Base-by-base conservation (phyloP, 352 stramenopile species). In the Phytophthora pluvialis region DNA sequence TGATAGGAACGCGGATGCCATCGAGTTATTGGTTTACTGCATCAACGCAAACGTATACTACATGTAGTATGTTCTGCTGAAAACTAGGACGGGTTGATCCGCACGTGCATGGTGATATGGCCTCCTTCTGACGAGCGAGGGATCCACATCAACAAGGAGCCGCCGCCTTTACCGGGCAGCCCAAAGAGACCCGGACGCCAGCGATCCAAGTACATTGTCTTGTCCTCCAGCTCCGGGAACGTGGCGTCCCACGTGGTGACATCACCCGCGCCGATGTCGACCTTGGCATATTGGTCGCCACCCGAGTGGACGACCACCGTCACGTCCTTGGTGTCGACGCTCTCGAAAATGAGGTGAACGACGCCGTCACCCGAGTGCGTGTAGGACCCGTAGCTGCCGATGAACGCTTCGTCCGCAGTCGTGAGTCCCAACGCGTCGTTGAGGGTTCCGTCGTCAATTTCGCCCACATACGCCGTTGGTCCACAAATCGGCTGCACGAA, bases 401-500 rank as follows among this genome's bases (percentile, higher is more conserved):
- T 29, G 42, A 88, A 85, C 0, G 76, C 76, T 56, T 81, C 76
- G 50, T 82, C 46, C 35, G 67, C 32, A 11, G 38, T 28, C 3
- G 21, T 47, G 2, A 73, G 46, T 12, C 66, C 66, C 32, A 87
- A 64, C 1, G 75, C 73, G 21, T 75, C 47, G 16, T 77, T 48
- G 0, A 81, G 18, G 9, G 73, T 71, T 6, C 78, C 78, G 40
- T 84, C 71, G 16, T 77, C 68, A 45, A 88, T 81, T 3, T 79
- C 62, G 3, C 75, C 73, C 2, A 84, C 32, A 50, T 75, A 83
- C 4, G 64, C 53, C 11, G 73, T 83, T 1, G 78, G 73, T 9
- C 72, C 72, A 45, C 78, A 85, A 18, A 85, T 77, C 0, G 78
- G 78, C 44, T 88, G 76, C 0, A 88, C 60, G n/a, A 81, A 85